Conservation (phyloP, 2,329 filamentous ascomycete genomes). For the Colletotrichum eremochloae region DNA sequence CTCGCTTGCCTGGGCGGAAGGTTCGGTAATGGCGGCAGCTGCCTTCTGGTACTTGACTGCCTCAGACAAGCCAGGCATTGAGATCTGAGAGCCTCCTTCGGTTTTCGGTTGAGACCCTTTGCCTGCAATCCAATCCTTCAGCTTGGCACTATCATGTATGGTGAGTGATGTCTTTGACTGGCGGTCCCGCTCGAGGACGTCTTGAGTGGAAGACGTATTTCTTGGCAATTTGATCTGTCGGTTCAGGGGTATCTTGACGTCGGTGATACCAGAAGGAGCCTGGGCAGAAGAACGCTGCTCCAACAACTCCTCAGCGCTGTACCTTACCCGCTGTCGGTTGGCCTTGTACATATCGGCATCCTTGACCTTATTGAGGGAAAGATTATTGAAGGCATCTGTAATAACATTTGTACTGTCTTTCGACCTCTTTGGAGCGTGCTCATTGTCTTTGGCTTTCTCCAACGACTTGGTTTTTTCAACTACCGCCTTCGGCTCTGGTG, state of each 20-base stretch:
- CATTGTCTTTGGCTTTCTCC: not conserved
- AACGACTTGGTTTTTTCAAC: not conserved
- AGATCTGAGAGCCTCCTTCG: not conserved
- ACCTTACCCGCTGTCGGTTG: constrained; percentile 13
- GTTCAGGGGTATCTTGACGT: constrained; percentile 23
- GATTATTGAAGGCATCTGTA: constrained; percentile 24
- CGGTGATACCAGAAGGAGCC: constrained; percentile 21
- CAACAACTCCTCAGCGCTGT: constrained; percentile 19
- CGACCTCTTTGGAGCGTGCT: not conserved
- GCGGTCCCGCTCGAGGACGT: not conserved
- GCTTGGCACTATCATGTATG: not conserved
- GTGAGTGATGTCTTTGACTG: not conserved
- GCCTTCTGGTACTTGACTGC: constrained; percentile 9
- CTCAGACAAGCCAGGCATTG: constrained; percentile 20
- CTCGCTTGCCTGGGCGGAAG: not conserved
- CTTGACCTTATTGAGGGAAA: constrained; percentile 30
- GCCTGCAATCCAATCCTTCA: not conserved
- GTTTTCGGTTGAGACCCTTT: not conserved
- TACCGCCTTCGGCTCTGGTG: not conserved
- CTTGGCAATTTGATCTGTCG: not conserved
- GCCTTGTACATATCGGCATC: constrained; percentile 26
- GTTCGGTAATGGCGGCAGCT: not conserved
- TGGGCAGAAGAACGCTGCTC: constrained; percentile 9
- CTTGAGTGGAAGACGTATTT: not conserved
- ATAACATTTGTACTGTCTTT: not conserved